Conservation (phyloP, 176 grass and related monocot species). For the Oryza punctata region DNA sequence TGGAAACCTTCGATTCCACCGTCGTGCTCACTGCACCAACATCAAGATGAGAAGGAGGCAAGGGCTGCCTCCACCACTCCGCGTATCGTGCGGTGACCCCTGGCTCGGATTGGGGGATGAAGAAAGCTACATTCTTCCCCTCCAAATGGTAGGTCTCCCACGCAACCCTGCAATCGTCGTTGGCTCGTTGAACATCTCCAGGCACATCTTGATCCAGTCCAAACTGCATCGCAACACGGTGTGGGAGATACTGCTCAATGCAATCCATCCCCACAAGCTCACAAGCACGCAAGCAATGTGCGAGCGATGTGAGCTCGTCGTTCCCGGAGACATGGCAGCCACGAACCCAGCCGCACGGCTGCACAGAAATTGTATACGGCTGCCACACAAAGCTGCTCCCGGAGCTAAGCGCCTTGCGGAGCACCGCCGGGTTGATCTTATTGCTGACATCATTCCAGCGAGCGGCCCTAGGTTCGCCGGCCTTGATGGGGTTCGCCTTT, state of each 20-base stretch:
- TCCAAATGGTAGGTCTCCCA: conserved; percentile 77
- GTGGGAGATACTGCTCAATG: conserved; percentile 87
- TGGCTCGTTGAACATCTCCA: conserved; percentile 48
- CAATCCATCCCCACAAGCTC: conserved; percentile 81
- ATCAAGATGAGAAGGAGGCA: conserved; percentile 42
- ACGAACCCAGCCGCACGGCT: conserved; percentile 54
- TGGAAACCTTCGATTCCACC: conserved; percentile 31
- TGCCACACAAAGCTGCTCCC: conserved; percentile 58
- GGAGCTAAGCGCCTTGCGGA: conserved; percentile 38
- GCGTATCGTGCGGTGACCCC: conserved; percentile 52
- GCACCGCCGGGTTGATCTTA: conserved; percentile 46
- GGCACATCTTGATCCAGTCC: conserved; percentile 95
- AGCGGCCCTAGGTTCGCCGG: conserved; percentile 55
- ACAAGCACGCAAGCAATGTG: conserved; percentile 61
- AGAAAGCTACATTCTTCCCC: conserved; percentile 65
- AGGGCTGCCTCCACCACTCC: conserved; percentile 74
- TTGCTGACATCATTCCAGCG: conserved; percentile 81
- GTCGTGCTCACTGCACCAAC: conserved; percentile 7
- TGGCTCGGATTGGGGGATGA: conserved; percentile 67
- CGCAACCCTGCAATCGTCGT: conserved; percentile 57
- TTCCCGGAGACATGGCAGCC: conserved; percentile 49
- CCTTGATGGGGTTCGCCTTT: conserved; percentile 39
- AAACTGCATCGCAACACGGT: conserved; percentile 92
- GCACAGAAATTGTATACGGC: conserved; percentile 45
- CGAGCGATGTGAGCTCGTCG: conserved; percentile 54